These are phyloP conservation scores for Lentinus tigrinus DNA, from an alignment of 768 basidiomycete species.

Conservation along the genomic window DNA sequence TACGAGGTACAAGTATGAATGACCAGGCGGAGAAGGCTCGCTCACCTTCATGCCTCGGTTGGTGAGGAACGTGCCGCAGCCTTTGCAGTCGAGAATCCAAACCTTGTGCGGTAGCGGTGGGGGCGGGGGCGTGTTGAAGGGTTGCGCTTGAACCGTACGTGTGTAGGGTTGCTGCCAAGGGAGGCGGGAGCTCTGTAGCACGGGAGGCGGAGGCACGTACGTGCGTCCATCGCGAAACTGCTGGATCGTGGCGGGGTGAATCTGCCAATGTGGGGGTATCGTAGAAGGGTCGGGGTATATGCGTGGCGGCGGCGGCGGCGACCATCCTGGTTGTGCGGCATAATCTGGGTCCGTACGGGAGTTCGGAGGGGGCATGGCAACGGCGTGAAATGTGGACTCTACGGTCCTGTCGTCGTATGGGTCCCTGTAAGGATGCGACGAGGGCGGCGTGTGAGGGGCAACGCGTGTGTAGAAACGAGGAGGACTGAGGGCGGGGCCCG, in stretches of 20 bases:
- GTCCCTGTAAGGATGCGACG: neutral
- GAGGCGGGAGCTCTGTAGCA: neutral
- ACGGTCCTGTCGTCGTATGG: slow-evolving; percentile 1
- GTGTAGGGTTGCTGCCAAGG: slow-evolving; percentile 1
- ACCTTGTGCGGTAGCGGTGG: slow-evolving; percentile 60
- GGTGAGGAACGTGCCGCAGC: slow-evolving; percentile 72
- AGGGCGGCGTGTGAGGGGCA: neutral
- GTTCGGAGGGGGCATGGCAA: slow-evolving; percentile 7
- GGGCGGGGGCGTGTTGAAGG: slow-evolving; percentile 14
- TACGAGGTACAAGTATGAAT: neutral
- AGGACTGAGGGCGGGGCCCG: slow-evolving; percentile 6
- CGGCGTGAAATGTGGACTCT: slow-evolving; percentile 4
- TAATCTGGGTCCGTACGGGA: slow-evolving; percentile 5
- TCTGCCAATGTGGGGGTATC: slow-evolving; percentile 20
- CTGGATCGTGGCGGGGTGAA: slow-evolving; percentile 6
- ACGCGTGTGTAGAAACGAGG: slow-evolving; percentile 11
- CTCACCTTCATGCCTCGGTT: slow-evolving; percentile 85
- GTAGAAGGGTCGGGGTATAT: slow-evolving; percentile 18
- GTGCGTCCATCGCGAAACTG: slow-evolving; percentile 4
- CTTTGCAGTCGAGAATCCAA: slow-evolving; percentile 77
- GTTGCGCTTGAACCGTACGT: slow-evolving; percentile 7
- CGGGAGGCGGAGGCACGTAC: neutral
- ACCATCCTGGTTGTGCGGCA: slow-evolving; percentile 4
- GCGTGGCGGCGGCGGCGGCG: slow-evolving; percentile 1
- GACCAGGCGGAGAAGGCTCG: neutral